Percentiles rank a stretch among this genome's conserved stretches.
These are phyloP conservation scores for Zymoseptoria brevis DNA, from an alignment of 2,329 filamentous ascomycete genomes.

Conservation along the genomic window DNA sequence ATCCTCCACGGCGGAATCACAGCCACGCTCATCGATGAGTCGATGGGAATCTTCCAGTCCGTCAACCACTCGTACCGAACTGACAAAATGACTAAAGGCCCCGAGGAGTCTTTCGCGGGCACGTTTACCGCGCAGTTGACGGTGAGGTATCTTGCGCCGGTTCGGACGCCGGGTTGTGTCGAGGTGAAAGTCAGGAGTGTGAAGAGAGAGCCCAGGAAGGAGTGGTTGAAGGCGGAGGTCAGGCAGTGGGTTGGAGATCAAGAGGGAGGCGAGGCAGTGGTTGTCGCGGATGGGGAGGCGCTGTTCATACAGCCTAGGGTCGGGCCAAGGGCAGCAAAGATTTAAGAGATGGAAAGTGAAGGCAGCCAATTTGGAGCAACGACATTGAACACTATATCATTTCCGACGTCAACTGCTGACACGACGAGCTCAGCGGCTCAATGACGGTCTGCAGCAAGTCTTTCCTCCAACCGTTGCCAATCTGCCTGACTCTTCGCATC, in stretches of 20 bases:
- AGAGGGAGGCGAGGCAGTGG: conserved; percentile 39
- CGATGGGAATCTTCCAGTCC: conserved; percentile 44
- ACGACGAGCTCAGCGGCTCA: too few species aligned
- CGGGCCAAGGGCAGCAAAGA: conserved; percentile 20
- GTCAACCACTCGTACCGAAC: conserved; percentile 29
- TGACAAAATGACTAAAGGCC: conserved; percentile 7
- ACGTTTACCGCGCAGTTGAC: conserved; percentile 50
- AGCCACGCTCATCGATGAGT: conserved; percentile 52
- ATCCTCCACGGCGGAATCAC: conserved; percentile 53
- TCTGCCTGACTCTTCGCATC: too few species aligned
- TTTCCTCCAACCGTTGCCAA: too few species aligned
- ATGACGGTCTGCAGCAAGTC: too few species aligned
- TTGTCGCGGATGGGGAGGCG: conserved; percentile 47
- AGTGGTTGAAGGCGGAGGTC: conserved; percentile 42
- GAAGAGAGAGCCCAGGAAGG: conserved; percentile 48
- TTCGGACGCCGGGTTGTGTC: conserved; percentile 43
- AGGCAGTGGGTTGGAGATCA: conserved; percentile 25
- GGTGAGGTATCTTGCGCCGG: conserved; percentile 46
- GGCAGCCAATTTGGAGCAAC: background rate
- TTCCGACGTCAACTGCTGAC: too few species aligned
- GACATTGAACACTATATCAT: background rate
- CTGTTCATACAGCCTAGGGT: conserved; percentile 39
- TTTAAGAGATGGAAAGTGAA: conserved; percentile 4
- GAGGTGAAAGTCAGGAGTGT: conserved; percentile 37
- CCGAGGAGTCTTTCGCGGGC: conserved; percentile 11